Conservation (phyloP, 257 asterid genomes). For the Solanum microdontum region DNA sequence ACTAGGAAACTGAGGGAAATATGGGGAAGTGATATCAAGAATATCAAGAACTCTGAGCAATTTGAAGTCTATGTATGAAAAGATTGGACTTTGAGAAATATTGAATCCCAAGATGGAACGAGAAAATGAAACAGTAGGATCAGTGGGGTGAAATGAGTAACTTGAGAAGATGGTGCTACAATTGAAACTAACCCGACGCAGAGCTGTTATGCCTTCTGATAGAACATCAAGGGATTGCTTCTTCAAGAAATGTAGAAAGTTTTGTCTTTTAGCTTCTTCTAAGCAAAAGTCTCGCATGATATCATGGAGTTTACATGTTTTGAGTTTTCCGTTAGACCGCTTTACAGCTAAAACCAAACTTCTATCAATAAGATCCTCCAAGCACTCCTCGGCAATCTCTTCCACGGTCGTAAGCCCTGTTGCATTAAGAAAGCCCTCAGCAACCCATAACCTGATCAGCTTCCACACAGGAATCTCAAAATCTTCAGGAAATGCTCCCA, state of each 20-base stretch:
- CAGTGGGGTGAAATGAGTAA: not conserved
- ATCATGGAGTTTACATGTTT: conserved; percentile 24
- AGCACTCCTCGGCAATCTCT: conserved; percentile 18
- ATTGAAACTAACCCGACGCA: not conserved
- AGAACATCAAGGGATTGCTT: not conserved
- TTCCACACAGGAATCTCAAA: conserved; percentile 15
- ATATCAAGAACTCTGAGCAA: conserved; percentile 25
- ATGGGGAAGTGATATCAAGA: conserved; percentile 13
- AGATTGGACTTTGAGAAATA: not conserved
- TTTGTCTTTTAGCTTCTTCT: conserved; percentile 22
- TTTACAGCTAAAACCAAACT: conserved; percentile 16
- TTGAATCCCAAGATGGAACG: not conserved
- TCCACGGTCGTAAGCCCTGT: not conserved
- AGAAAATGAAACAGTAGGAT: not conserved
- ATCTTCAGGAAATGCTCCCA: conserved; percentile 30
- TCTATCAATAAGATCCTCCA: conserved; percentile 25
- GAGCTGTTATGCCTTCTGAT: conserved; percentile 1
- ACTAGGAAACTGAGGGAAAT: conserved; percentile 14
- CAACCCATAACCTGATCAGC: conserved; percentile 18
- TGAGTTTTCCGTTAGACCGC: conserved; percentile 12
- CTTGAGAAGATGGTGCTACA: not conserved
- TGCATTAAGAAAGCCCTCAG: conserved; percentile 21
- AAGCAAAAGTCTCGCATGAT: conserved; percentile 22
- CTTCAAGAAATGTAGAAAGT: conserved; percentile 15
- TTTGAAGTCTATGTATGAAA: conserved; percentile 3